Evolutionary conservation across 768 basidiomycete species (phyloP), one percentile per base, ranked within the genome.

Genomic region (Hericium alpestre): DNA sequence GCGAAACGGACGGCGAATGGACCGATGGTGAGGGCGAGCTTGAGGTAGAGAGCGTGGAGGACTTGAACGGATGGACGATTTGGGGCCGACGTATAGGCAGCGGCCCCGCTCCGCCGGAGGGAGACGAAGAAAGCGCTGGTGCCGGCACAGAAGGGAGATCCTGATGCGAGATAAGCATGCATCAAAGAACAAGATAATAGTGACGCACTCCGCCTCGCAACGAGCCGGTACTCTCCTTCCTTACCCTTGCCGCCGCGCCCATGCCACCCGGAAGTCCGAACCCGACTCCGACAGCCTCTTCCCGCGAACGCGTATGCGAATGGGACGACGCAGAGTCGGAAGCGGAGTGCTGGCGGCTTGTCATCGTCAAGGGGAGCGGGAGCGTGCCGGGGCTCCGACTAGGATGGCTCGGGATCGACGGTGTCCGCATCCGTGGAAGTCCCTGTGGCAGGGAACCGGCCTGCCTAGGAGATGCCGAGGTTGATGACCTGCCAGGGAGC

Each of bases 61-160:
- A 73, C 62, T 78, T 79, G 72, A 79, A 79, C 15, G 77, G 75
- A 56, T 76, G 71, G 2, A 78, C 72, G 20, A 79, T 69, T 25
- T 70, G 71, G 3, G 74, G 71, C 48, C 68, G 70, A 15, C 77
- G 75, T n/a, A 79, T 77, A 3, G 76, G 76, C 12, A 78, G 56
- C 6, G 75, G 69, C 25, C 70, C 43, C n/a, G 43, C 43, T 8
- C 43, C 43, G 20, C n/a, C 20, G 2, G 43, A 18, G 4, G 43
- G 43, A 9, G 43, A 46, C 20, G 43, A 46, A 46, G 43, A 46
- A 9, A 20, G 49, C 20, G 25, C 20, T 11, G 49, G 23, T 3
- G 16, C 69, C 1, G 75, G 71, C 8, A 67, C 63, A 55, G 75
- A 69, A 40, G 71, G 72, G 37, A 69, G 68, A 60, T 74, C 70